Conservation (phyloP, 805 yeast species). For the Cyberlindnera subsufficiens region DNA sequence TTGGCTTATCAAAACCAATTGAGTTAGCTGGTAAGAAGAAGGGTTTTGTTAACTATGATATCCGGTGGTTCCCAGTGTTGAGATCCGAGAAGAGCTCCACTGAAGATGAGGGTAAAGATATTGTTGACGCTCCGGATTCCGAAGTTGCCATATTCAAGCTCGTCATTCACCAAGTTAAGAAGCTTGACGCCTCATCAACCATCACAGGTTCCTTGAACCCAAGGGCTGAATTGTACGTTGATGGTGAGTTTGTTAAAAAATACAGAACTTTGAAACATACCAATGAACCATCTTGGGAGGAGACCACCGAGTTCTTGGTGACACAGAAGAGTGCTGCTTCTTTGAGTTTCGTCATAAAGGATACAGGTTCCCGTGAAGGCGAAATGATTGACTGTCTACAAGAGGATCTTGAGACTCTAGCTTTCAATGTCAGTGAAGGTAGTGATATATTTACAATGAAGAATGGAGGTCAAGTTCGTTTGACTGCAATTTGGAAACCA, state of each 20-base stretch:
- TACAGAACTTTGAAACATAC: slow-evolving; percentile 60
- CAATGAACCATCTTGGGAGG: slow-evolving; percentile 72
- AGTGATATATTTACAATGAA: slow-evolving; percentile 43
- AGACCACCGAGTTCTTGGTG: slow-evolving; percentile 53
- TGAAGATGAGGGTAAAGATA: slow-evolving; percentile 24
- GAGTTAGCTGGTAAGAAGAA: slow-evolving; percentile 43
- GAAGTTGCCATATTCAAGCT: slow-evolving; percentile 72
- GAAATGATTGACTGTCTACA: slow-evolving; percentile 49
- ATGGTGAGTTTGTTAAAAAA: slow-evolving; percentile 47
- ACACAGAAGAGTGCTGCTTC: slow-evolving; percentile 53
- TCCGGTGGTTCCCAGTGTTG: slow-evolving; percentile 34
- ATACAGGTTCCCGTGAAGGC: slow-evolving; percentile 43
- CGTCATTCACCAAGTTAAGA: slow-evolving; percentile 52
- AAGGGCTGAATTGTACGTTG: slow-evolving; percentile 59
- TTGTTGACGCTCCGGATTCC: slow-evolving; percentile 37
- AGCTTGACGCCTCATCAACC: slow-evolving; percentile 48
- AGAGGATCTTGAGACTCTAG: slow-evolving; percentile 35
- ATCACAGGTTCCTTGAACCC: slow-evolving; percentile 45
- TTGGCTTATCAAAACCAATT: slow-evolving; percentile 19
- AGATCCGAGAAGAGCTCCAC: slow-evolving; percentile 13
- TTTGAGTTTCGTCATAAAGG: slow-evolving; percentile 53
- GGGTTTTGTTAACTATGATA: slow-evolving; percentile 55
- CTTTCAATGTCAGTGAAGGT: slow-evolving; percentile 40
- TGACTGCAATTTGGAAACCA: slow-evolving; percentile 68
- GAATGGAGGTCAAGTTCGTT: slow-evolving; percentile 49